phyloP scores from a whole-genome alignment of 495 filamentous ascomycete genomes.

The Aspergillus sclerotiicarbonarius region DNA sequence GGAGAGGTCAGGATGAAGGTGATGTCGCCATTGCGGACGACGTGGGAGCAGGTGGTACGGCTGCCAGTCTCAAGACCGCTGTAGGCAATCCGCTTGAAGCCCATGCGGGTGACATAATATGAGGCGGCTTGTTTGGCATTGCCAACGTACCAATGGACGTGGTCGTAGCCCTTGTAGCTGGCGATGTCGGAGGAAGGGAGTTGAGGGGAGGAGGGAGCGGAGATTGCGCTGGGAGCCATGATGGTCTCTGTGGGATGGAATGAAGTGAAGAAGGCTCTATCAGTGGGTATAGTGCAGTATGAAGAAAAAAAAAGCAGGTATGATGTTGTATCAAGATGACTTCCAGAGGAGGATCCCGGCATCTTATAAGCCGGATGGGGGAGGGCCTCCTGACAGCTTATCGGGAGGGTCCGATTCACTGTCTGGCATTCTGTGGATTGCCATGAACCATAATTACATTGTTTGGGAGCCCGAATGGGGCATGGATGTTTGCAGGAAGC shows the following conservation, averaged over 20 bases:
- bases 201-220: conserved; percentile 42
- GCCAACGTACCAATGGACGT: conserved; percentile 90
- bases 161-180: conserved; percentile 80
- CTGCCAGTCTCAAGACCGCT: conserved; percentile 82
- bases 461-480: not conserved
- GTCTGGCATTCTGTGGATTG: too few species aligned
- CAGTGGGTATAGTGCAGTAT: too few species aligned
- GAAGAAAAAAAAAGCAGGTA: not conserved
- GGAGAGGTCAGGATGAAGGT: conserved; percentile 84
- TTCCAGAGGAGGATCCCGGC: too few species aligned
- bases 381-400: too few species aligned
- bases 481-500: not conserved
- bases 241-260: conserved; percentile 8
- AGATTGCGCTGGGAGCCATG: conserved; percentile 75
- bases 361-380: too few species aligned
- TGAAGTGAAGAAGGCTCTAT: not conserved
- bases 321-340: conserved; percentile 2
- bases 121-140: conserved; percentile 91
- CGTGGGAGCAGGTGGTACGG: conserved; percentile 72
- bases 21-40: conserved; percentile 72
- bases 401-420: too few species aligned
- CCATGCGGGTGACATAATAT: conserved; percentile 82
- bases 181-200: conserved; percentile 27
- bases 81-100: conserved; percentile 78
- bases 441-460: not conserved